Evolutionary conservation across 2,329 filamentous ascomycete genomes (phyloP), one percentile per base, ranked within the genome.

Genomic region (Fusarium fujikuroi): DNA sequence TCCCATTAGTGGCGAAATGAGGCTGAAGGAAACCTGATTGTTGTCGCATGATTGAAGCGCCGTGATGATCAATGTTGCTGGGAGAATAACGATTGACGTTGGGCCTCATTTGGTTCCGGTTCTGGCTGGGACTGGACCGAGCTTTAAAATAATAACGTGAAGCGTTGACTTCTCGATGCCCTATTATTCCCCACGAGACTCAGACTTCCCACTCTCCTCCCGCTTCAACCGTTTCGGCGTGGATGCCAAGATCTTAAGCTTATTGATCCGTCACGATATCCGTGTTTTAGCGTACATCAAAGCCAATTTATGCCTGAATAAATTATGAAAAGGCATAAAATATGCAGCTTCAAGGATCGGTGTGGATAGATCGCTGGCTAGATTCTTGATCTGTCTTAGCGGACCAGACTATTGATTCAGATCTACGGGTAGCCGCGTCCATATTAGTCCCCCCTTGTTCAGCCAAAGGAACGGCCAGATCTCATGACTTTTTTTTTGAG

Each of bases 401-500:
- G 6, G 25, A 21, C 0, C 1, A n/a, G 25, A 47, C 19, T 47
- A 47, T 47, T n/a, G 44, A n/a, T 16, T 47, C 25, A 47, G 44
- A 30, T 30, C 25, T 16, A 47, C 44, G 25, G 25, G 1, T 47
- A 21, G 44, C 25, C 11, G 44, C 44, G 19, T 30, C 44, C 19
- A 21, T 30, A 4, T n/a, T 6, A 21, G 30, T 10, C 25, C 19
- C 28, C 9, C 14, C 14, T 7, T 21, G 19, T 16, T 47, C 4
- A 11, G 19, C 6, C 9, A 16, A 16, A 9, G 28, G 9, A n/a
- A 5, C 6, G 21, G 25, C n/a, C 9, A n/a, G 9, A n/a, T 30
- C 25, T 9, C 1, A 5, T 14, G n/a, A n/a, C 19, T 4, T 1
- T 2, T 30, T 30, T 30, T 21, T 16, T 6, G 4, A 28, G 14